These are phyloP conservation scores for Chaetomium cochliodes DNA, from an alignment of 495 filamentous ascomycete genomes.

Conservation along the genomic window DNA sequence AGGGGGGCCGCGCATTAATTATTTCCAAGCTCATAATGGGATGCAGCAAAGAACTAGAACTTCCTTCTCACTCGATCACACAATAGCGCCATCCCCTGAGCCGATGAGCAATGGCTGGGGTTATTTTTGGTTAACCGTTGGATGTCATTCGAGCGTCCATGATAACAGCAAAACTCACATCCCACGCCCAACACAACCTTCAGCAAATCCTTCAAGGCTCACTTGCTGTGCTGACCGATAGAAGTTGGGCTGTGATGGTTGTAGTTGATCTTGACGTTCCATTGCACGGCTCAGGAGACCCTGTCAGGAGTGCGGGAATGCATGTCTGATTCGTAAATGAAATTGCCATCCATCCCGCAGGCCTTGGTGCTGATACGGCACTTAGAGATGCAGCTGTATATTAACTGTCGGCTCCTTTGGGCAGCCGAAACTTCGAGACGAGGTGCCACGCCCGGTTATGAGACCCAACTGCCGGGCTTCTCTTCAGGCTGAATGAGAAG, in stretches of 20 bases:
- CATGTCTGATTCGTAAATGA: conserved; percentile 18
- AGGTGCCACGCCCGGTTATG: not conserved
- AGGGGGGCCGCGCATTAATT: too few relatives aligned
- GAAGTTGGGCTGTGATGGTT: not conserved
- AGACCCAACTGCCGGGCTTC: not conserved
- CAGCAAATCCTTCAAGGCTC: not conserved
- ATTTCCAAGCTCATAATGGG: too few relatives aligned
- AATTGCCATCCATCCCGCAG: conserved; percentile 18
- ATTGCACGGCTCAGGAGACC: conserved; percentile 21
- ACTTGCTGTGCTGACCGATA: not conserved
- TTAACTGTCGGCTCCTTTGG: conserved; percentile 13
- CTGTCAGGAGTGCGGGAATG: conserved; percentile 11
- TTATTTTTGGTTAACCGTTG: not conserved
- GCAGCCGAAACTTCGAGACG: conserved; percentile 17
- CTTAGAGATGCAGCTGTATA: conserved; percentile 7
- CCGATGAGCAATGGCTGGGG: too few relatives aligned
- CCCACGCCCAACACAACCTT: not conserved
- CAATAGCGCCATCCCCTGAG: too few relatives aligned
- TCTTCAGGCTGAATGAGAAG: conserved; percentile 11
- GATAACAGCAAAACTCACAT: not conserved
- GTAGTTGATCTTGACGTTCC: conserved; percentile 17
- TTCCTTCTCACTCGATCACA: too few relatives aligned
- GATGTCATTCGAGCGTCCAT: not conserved
- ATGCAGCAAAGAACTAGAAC: too few relatives aligned
- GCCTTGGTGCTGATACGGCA: conserved; percentile 2